Base-by-base conservation (phyloP, 2,329 filamentous ascomycete genomes). In the Laburnicola sp. region DNA sequence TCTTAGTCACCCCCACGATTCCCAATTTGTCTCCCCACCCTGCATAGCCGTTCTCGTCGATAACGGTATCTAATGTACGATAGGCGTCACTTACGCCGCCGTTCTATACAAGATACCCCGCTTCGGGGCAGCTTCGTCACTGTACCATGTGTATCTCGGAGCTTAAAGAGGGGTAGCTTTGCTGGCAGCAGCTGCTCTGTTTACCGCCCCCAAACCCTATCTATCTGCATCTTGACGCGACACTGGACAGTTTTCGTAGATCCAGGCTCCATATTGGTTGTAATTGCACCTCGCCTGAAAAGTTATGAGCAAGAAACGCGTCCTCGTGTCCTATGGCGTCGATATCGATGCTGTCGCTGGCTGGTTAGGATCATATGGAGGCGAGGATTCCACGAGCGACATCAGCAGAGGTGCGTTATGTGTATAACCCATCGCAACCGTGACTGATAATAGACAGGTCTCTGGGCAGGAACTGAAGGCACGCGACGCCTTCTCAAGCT, bases 291-390 rank as follows among this genome's bases (percentile, higher is more conserved):
- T n/a, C 9, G 10, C n/a, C 3, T 16, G 11, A 6, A 34, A 10
- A n/a, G 58, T n/a, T 3, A 77, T 77, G 74, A 74, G 66, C 37
- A 77, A 78, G 67, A 82, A 82, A 58, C 74, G 80, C 45, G 77
- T 83, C 42, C 76, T 83, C 32, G 77, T 80, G 37, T 74, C 81
- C 58, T 89, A 88, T 60, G 85, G 86, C 2, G 84, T 90, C 23
- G 87, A 91, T 54, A 85, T 91, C 25, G 87, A 91, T 57, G 86
- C 51, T n/a, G 85, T 90, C 1, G 83, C 86, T 1, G 86, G 87
- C 6, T 91, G 87, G 88, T 76, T 91, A 0, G 87, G 87, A 0
- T 87, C 83, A 0, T 91, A 91, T 62, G 86, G 86, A 11, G 86
- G 88, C 32, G 82, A 90, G 68, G 87, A 91, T 65, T 86, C 82